phyloP scores from a whole-genome alignment of 306 rosid species.

The Astragalus glycyphyllos region DNA sequence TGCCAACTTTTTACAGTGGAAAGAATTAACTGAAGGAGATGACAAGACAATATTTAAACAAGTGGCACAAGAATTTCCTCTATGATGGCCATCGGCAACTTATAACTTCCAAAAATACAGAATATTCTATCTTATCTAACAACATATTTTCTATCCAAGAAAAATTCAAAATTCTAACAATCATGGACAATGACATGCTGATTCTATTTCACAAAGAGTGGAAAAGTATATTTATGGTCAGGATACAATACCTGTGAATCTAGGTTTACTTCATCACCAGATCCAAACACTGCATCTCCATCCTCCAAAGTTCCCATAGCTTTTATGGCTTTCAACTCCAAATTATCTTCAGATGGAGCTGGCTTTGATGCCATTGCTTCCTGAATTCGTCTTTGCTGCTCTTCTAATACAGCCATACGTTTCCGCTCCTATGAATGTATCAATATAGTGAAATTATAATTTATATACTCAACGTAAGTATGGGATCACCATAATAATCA shows the following conservation, averaged over 20 bases:
- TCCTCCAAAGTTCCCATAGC: constrained; percentile 97
- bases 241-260: constrained; percentile 80
- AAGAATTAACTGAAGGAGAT: background rate
- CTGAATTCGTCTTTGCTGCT: constrained; percentile 77
- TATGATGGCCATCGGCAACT: background rate
- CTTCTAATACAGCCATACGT: constrained; percentile 75
- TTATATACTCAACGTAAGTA: background rate
- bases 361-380: constrained; percentile 86
- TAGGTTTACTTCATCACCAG: constrained; percentile 88
- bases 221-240: constrained; percentile 4
- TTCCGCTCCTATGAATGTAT: constrained; percentile 65
- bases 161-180: constrained; percentile 4
- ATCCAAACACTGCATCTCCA: constrained; percentile 94
- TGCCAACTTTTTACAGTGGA: constrained; percentile 3
- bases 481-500: constrained; percentile 24
- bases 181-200: constrained; percentile 15
- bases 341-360: constrained; percentile 81
- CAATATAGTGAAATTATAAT: constrained; percentile 23
- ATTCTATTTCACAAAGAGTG: constrained; percentile 3
- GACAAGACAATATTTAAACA: background rate
- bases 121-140: background rate
- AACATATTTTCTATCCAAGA: constrained; percentile 1
- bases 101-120: background rate
- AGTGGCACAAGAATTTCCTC: background rate
- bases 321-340: constrained; percentile 88